Evolutionary conservation across 495 filamentous ascomycete genomes (phyloP).

Genomic region (Hypoxylon perforatum): DNA sequence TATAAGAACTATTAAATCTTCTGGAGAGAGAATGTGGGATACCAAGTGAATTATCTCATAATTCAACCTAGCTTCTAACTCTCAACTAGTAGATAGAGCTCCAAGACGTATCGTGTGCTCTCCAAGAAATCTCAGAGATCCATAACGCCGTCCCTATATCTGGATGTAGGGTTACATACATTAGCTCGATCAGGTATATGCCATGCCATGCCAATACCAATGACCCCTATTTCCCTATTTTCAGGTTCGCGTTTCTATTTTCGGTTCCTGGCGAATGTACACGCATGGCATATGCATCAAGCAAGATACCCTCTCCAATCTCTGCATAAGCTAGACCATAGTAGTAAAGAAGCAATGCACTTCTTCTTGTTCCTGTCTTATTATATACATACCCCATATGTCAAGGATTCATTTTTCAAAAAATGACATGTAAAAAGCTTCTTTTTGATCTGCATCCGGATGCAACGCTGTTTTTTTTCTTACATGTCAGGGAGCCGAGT

Average conservation of each 20-base stretch:
- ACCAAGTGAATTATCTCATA: no score
- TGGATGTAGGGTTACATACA: constrained; percentile 33
- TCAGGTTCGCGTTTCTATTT: constrained; percentile 26
- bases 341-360: background rate
- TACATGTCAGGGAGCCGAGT: no score
- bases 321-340: background rate
- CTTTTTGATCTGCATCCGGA: no score
- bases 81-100: no score
- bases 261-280: constrained; percentile 22
- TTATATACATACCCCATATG: background rate
- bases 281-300: constrained; percentile 18
- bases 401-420: background rate
- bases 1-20: no score
- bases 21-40: no score
- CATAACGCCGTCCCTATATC: constrained; percentile 3
- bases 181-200: constrained; percentile 8
- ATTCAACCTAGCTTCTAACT: no score
- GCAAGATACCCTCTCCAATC: background rate
- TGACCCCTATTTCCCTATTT: no score
- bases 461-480: no score
- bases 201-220: background rate
- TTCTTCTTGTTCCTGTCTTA: background rate
- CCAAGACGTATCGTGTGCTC: background rate
- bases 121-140: background rate
- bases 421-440: background rate